Base-by-base conservation (phyloP, 306 rosid genomes). In the Prunus persica region DNA sequence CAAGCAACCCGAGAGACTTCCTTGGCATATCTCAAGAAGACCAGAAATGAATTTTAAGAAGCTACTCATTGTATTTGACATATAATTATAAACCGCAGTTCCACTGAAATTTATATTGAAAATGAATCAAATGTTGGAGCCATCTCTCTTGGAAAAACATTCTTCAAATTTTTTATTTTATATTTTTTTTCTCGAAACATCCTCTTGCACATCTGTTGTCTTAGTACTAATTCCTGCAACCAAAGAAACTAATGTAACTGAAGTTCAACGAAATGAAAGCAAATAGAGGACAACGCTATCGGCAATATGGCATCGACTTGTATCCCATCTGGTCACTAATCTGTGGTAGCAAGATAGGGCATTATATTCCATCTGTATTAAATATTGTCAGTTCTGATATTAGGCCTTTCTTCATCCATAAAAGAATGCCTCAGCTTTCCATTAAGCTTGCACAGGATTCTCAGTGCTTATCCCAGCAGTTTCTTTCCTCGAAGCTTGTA, bases 401-500 rank as follows among this genome's bases (percentile, higher is more conserved):
- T 24, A 3, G 9, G 18, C 54, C 70, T 28, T 71, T 38, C 19
- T 8, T 55, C 3, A 27, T 38, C 27, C 3, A 14, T 11, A 11
- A 72, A 54, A 30, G 76, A 81, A 47, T 52, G n/a, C 28, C 45
- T 47, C 2, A 19, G 49, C 19, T 71, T 11, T 9, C 46, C 45
- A 64, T 69, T 68, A 63, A 20, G 64, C 67, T 19, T 51, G 66
- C 56, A 60, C 57, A 24, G 75, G 72, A 81, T 43, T 65, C 77
- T 84, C 82, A 55, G 82, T 65, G 60, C 78, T 78, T 76, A 41
- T 77, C 74, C 82, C 88, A 41, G 89, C 80, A 76, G 78, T 71
- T 86, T 91, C 97, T 82, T 86, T 93, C 87, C 97, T 90, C 34
- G 72, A 80, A 74, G 84, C 91, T 64, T 65, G 88, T 64, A 94